Evolutionary conservation across 2,329 filamentous ascomycete genomes (phyloP), one percentile per base, ranked within the genome.

Genomic region (Venturia carpophila): DNA sequence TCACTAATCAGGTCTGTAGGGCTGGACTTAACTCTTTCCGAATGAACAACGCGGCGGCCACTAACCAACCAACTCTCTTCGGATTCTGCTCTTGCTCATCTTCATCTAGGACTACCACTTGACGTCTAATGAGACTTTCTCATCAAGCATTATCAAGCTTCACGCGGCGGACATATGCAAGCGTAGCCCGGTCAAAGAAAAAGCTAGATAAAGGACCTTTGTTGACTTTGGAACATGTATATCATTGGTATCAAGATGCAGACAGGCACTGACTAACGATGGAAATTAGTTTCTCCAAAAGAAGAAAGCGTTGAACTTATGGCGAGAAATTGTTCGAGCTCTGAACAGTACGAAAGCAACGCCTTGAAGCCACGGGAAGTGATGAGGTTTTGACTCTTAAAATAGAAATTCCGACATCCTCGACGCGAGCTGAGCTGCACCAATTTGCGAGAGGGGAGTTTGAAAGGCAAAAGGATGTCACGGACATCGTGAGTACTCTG

Each of bases 361-460:
- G 47, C 13, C 21, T 15, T 15, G 21, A 11, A 24, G 5, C 4
- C 2, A 27, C 27, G 15, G 9, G 39, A 15, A 52, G 10, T 15
- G 21, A 45, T 15, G 17, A 27, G n/a, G 24, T 11, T 13, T 34
- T 30, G 64, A 15, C 19, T 10, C 24, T 52, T 64, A 39, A 11
- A 41, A 27, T 49, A 76, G 75, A 72, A 62, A 72, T 76, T 13
- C 75, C 74, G 1, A 69, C 71, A 5, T 73, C 73, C 5, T 68
- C 72, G 2, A 76, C 75, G 5, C 70, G 74, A 39, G 66, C 69
- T 49, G 80, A 82, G 64, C 78, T 82, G 75, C 73, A 74, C 42
- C 71, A 74, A n/a, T 82, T 79, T 68, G 80, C 80, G 6, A 71
- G 79, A 55, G 72, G 73, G 13, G 80, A 82, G 66, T 82, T 82